A percentile compares a stretch with the other conserved stretches of the same genome.
Conservation (phyloP, 441 rosid genomes). For the Geranium incanum region DNA sequence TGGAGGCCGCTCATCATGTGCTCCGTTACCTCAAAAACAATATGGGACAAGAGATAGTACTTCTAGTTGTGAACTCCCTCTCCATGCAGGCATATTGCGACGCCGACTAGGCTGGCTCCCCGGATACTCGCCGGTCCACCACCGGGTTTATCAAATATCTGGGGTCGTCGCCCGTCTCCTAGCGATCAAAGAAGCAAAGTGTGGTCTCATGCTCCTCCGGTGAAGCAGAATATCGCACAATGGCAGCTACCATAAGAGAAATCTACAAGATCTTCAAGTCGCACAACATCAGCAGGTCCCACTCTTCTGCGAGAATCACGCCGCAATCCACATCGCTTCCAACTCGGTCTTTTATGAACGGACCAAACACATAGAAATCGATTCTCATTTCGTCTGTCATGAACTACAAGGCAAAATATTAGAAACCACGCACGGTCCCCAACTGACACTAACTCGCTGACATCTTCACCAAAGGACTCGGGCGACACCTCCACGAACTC, state of each 20-base stretch:
- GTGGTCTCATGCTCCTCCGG: background rate
- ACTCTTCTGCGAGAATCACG: background rate
- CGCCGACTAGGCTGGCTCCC: background rate
- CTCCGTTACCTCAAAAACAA: background rate
- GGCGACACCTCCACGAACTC: too few relatives aligned
- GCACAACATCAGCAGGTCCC: background rate
- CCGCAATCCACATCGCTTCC: too few relatives aligned
- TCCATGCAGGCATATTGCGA: background rate
- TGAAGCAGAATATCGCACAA: background rate
- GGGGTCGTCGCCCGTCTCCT: background rate
- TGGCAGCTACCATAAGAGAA: background rate
- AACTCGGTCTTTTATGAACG: too few relatives aligned
- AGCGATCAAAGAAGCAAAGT: background rate
- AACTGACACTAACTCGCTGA: too few relatives aligned
- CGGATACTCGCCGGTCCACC: background rate
- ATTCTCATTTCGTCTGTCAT: too few relatives aligned
- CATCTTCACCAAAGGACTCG: too few relatives aligned
- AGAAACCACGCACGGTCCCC: too few relatives aligned
- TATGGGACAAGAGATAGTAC: background rate
- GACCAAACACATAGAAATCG: too few relatives aligned
- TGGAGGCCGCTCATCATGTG: background rate
- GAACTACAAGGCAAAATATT: too few relatives aligned
- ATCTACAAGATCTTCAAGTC: background rate
- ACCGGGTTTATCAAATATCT: background rate
- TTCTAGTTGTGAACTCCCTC: background rate